phyloP scores from a whole-genome alignment of 345 rosid genomes.

The Dovyalis caffra region DNA sequence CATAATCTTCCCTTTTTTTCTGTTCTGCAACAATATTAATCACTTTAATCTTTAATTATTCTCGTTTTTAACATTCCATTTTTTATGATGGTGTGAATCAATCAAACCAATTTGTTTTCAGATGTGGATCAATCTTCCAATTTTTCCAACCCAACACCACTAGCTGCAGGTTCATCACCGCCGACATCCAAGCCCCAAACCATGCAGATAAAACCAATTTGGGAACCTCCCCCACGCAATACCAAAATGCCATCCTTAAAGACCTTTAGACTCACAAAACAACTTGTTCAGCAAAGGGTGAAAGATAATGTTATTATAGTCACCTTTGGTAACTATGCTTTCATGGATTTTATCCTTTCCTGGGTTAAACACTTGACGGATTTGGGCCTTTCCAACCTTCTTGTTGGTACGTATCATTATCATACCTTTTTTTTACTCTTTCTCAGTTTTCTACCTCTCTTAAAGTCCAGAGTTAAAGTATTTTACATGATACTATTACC shows the following conservation, averaged over 20 bases:
- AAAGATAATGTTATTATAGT: slow-evolving; percentile 72
- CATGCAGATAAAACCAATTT: slow-evolving; percentile 43
- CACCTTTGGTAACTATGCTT: slow-evolving; percentile 92
- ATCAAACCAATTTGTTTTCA: slow-evolving; percentile 11
- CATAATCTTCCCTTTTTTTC: too few relatives aligned
- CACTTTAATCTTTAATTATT: too few relatives aligned
- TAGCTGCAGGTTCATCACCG: slow-evolving; percentile 18
- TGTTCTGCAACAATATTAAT: too few relatives aligned
- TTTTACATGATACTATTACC: neutral
- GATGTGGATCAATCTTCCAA: slow-evolving; percentile 39
- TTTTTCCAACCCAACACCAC: slow-evolving; percentile 37
- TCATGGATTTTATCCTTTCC: slow-evolving; percentile 93
- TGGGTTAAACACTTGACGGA: slow-evolving; percentile 95
- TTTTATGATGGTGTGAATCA: too few relatives aligned
- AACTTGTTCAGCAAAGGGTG: slow-evolving; percentile 64
- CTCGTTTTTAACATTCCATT: neutral
- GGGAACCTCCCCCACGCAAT: slow-evolving; percentile 65
- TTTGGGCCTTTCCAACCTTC: slow-evolving; percentile 75
- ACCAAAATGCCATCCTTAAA: slow-evolving; percentile 80
- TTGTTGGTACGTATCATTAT: slow-evolving; percentile 59
- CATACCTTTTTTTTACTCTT: neutral
- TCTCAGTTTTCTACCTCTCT: neutral
- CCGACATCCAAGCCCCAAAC: slow-evolving; percentile 30
- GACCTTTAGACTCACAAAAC: slow-evolving; percentile 65
- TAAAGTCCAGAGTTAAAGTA: neutral